A percentile compares a stretch with the other conserved stretches of the same genome.
These are phyloP conservation scores for Thymus mandschuricus DNA, from an alignment of 257 asterid species.

Conservation along the genomic window DNA sequence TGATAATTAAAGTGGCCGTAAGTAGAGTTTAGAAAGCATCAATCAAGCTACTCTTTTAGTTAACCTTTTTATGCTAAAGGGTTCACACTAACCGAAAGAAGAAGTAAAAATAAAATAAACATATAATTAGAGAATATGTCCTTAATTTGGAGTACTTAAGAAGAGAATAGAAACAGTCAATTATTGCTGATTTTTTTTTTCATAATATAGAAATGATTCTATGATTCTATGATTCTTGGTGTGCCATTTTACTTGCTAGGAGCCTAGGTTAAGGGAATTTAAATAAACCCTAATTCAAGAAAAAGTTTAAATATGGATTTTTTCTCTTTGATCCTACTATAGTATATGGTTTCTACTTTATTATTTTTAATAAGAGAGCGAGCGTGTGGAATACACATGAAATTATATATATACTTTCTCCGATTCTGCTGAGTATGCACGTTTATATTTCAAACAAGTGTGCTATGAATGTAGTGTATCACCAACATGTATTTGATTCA, in stretches of 20 bases:
- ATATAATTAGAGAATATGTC: slow-evolving; percentile 44
- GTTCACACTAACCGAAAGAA: slow-evolving; percentile 43
- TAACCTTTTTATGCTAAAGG: slow-evolving; percentile 58
- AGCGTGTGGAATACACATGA: too few species aligned
- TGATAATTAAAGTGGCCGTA: slow-evolving; percentile 44
- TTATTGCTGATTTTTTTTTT: slow-evolving; percentile 4
- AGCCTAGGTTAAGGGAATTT: not conserved
- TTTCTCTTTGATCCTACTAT: not conserved
- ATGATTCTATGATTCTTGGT: not conserved
- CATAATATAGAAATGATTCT: slow-evolving; percentile 4
- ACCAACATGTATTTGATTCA: too few species aligned
- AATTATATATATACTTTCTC: too few species aligned
- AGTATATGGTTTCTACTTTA: not conserved
- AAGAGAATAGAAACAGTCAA: not conserved
- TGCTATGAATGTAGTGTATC: too few species aligned
- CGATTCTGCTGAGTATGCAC: too few species aligned
- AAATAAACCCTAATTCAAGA: slow-evolving; percentile 6
- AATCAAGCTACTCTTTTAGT: slow-evolving; percentile 35
- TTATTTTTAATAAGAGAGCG: too few species aligned
- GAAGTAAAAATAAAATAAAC: slow-evolving; percentile 16
- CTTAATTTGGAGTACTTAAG: not conserved
- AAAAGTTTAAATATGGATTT: not conserved
- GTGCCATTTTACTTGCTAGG: not conserved
- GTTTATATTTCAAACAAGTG: too few species aligned
- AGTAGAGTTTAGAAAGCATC: slow-evolving; percentile 41